Evolutionary conservation across 306 rosid species (phyloP).

Genomic region (Alnus glutinosa): DNA sequence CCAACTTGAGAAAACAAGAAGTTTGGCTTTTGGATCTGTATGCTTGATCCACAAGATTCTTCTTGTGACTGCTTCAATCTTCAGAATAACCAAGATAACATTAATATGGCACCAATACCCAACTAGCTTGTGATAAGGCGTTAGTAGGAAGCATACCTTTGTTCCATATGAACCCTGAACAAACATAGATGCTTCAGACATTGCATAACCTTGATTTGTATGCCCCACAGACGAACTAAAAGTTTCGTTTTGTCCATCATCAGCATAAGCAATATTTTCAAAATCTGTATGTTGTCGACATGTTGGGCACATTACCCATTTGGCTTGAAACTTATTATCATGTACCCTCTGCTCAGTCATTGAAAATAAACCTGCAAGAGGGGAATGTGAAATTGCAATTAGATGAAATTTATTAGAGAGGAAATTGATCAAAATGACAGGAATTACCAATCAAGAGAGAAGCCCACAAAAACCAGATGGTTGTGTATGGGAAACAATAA

Average conservation of each 20-base stretch:
- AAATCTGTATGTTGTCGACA: constrained; percentile 89
- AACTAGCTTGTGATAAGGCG: not conserved
- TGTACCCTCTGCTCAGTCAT: constrained; percentile 65
- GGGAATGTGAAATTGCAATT: constrained; percentile 15
- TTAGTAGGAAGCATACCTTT: constrained; percentile 50
- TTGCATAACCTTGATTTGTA: constrained; percentile 44
- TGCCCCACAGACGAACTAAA: constrained; percentile 43
- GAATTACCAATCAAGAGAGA: constrained; percentile 2
- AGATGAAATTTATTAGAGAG: not conserved
- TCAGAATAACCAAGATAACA: constrained; percentile 30
- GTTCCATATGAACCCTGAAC: constrained; percentile 95
- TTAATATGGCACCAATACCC: not conserved
- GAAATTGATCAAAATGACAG: not conserved
- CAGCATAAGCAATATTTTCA: constrained; percentile 86
- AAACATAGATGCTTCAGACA: constrained; percentile 54
- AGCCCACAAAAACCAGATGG: not conserved
- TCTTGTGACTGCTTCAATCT: constrained; percentile 94
- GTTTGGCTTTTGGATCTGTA: constrained; percentile 67
- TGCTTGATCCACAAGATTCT: constrained; percentile 88
- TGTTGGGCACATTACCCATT: constrained; percentile 95
- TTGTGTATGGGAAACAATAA: not conserved
- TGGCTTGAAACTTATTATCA: constrained; percentile 49
- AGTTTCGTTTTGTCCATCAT: constrained; percentile 59
- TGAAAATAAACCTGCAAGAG: constrained; percentile 77
- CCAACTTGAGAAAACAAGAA: constrained; percentile 96